These are phyloP conservation scores for Patellaria atrata DNA, from an alignment of 495 filamentous ascomycete species.

Conservation along the genomic window DNA sequence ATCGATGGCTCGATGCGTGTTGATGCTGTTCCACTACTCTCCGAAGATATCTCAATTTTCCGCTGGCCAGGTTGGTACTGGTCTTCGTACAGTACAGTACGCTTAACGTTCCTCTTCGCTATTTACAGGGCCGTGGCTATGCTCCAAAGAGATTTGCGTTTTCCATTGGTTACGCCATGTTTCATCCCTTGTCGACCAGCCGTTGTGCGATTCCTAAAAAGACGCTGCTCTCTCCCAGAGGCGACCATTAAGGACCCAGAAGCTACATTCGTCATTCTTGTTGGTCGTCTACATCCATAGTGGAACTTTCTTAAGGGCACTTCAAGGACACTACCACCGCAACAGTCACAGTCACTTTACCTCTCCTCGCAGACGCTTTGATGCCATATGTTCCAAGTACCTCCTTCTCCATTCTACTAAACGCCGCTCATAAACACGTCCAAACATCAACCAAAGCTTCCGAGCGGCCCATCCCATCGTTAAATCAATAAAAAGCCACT, in stretches of 20 bases:
- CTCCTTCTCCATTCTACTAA: too few species aligned
- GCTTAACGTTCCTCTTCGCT: slow-evolving; percentile 10
- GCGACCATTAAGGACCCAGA: slow-evolving; percentile 15
- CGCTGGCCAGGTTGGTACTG: slow-evolving; percentile 11
- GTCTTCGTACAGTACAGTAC: slow-evolving; percentile 8
- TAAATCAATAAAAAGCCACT: too few species aligned
- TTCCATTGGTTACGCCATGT: slow-evolving; percentile 16
- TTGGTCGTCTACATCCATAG: slow-evolving; percentile 13
- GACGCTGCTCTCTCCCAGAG: slow-evolving; percentile 11
- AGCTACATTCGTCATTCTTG: slow-evolving; percentile 6
- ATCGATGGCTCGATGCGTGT: too few species aligned
- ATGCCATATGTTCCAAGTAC: too few species aligned
- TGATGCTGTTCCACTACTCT: too few species aligned
- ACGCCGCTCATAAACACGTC: too few species aligned
- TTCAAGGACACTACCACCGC: slow-evolving; percentile 6
- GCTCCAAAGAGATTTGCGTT: slow-evolving; percentile 7
- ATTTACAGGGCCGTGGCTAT: slow-evolving; percentile 16
- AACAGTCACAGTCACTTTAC: slow-evolving; percentile 7
- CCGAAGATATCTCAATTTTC: slow-evolving; percentile 13
- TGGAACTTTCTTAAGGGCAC: slow-evolving; percentile 15
- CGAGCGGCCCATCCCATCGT: too few species aligned
- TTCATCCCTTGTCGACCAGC: slow-evolving; percentile 18
- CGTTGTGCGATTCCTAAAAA: slow-evolving; percentile 18
- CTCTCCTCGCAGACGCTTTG: slow-evolving; percentile 7
- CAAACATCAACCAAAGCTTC: too few species aligned